Evolutionary conservation across 2,329 filamentous ascomycete species (phyloP).

Genomic region (Cordyceps tenuipes): DNA sequence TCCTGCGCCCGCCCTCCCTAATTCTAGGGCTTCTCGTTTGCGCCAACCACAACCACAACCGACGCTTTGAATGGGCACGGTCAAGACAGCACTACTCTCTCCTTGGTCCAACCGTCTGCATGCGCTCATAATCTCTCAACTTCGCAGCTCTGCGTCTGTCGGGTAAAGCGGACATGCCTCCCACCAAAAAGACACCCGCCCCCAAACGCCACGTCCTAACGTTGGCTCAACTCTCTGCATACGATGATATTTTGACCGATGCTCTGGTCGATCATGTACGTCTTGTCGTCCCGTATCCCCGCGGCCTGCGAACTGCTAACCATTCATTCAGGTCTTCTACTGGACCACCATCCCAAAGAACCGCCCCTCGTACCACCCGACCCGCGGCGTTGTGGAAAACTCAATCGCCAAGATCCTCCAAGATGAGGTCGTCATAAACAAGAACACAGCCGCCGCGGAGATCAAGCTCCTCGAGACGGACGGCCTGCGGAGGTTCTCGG

Average conservation of each 20-base stretch:
- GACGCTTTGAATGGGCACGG: not conserved
- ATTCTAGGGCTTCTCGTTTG: not conserved
- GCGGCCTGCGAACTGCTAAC: not conserved
- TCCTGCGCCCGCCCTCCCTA: not conserved
- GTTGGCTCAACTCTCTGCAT: conserved; percentile 77
- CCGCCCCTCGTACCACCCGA: conserved; percentile 73
- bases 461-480: conserved; percentile 61
- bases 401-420: conserved; percentile 55
- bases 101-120: too few relatives aligned
- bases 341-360: conserved; percentile 97
- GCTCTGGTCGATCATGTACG: conserved; percentile 89
- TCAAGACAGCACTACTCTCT: not conserved
- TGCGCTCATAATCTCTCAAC: too few relatives aligned
- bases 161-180: conserved; percentile 25
- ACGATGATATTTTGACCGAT: conserved; percentile 95
- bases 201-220: conserved; percentile 67
- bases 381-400: conserved; percentile 64
- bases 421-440: conserved; percentile 62
- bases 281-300: conserved; percentile 15
- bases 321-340: conserved; percentile 68
- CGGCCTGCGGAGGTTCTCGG: conserved; percentile 65
- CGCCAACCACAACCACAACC: not conserved
- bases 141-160: too few relatives aligned
- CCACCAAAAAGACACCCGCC: conserved; percentile 22
- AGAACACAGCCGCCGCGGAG: conserved; percentile 64